Percentiles rank a stretch among this genome's conserved stretches.
Conservation (phyloP, 768 basidiomycete genomes). For the Phanerochaete carnosa region DNA sequence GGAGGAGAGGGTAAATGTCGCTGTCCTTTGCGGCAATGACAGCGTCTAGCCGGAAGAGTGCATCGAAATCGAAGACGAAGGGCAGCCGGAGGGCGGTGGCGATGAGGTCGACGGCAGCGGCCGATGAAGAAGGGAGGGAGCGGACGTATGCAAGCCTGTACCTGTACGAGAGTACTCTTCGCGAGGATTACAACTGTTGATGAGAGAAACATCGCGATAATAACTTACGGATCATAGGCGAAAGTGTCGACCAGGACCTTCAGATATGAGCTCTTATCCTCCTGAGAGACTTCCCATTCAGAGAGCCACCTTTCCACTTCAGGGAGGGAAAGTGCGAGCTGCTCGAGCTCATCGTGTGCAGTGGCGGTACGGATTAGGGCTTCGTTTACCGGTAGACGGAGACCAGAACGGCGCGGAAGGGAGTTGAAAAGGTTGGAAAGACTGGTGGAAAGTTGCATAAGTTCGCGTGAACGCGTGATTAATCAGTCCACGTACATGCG, state of each 20-base stretch:
- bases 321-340: conserved; percentile 53
- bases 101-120: conserved; percentile 59
- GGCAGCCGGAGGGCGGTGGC: conserved; percentile 64
- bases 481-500: conserved; percentile 54
- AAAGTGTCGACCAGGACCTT: conserved; percentile 61
- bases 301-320: conserved; percentile 75
- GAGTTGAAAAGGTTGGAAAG: conserved; percentile 83
- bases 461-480: background rate
- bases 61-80: conserved; percentile 75
- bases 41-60: conserved; percentile 72
- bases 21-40: conserved; percentile 64
- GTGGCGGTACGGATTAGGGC: conserved; percentile 59
- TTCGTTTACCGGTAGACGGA: conserved; percentile 61
- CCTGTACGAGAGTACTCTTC: conserved; percentile 59
- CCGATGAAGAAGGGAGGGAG: conserved; percentile 52
- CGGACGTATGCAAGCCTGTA: conserved; percentile 62
- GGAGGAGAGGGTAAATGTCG: conserved; percentile 71
- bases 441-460: conserved; percentile 33
- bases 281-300: conserved; percentile 66
- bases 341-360: conserved; percentile 57
- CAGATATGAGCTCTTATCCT: conserved; percentile 64
- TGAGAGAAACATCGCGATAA: background rate
- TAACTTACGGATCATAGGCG: conserved; percentile 55
- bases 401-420: conserved; percentile 58
- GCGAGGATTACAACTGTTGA: background rate